Conservation (phyloP, 2,329 filamentous ascomycete genomes). For the Cladosporium halotolerans region DNA sequence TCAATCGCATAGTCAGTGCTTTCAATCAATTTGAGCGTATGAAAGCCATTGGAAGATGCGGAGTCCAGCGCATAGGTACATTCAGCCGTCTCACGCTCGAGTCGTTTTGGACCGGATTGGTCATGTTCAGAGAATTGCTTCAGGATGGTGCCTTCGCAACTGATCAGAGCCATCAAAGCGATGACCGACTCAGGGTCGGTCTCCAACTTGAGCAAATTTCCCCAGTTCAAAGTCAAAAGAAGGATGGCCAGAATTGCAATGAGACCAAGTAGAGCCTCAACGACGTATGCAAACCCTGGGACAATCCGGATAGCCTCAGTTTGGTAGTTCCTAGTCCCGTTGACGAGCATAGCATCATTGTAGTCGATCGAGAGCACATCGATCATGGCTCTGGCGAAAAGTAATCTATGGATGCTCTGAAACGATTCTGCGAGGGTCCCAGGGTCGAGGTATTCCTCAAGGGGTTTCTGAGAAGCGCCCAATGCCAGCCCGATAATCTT, state of each 20-base stretch:
- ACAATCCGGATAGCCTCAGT: conserved; percentile 34
- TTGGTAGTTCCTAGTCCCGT: conserved; percentile 18
- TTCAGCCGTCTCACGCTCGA: not conserved
- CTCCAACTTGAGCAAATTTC: not conserved
- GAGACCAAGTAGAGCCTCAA: not conserved
- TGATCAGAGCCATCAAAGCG: conserved; percentile 30
- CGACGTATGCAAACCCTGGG: conserved; percentile 31
- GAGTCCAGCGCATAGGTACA: not conserved
- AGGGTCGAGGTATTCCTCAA: conserved; percentile 32
- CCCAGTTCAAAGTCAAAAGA: not conserved
- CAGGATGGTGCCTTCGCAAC: conserved; percentile 18
- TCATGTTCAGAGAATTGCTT: conserved; percentile 3
- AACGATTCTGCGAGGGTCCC: conserved; percentile 30
- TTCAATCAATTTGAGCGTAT: not conserved
- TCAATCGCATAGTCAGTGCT: not conserved
- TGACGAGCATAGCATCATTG: conserved; percentile 2
- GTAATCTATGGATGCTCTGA: conserved; percentile 36
- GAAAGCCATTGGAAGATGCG: not conserved
- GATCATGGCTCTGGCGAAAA: conserved; percentile 35
- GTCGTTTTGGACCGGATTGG: not conserved
- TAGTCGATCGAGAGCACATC: conserved; percentile 25
- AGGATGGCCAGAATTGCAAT: not conserved
- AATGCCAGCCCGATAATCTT: conserved; percentile 36
- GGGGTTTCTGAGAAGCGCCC: conserved; percentile 19
- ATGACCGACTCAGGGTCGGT: conserved; percentile 33